These are phyloP conservation scores for Arachis stenosperma DNA, from an alignment of 306 rosid species.

Conservation along the genomic window DNA sequence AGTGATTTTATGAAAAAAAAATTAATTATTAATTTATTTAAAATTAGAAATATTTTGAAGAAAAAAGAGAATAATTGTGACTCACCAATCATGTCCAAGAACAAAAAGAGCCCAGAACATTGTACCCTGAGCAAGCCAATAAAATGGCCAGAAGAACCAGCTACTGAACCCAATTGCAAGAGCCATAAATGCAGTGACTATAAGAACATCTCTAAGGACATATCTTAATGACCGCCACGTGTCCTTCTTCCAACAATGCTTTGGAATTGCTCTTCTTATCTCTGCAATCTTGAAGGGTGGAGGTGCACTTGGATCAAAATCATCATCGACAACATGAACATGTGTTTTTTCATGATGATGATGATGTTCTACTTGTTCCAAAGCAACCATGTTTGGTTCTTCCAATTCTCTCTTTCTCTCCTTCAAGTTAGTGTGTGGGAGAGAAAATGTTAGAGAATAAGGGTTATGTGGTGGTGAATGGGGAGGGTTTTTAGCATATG, in stretches of 20 bases:
- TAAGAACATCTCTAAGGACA: slow-evolving; percentile 62
- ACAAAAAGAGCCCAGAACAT: slow-evolving; percentile 99
- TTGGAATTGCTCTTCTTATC: slow-evolving; percentile 87
- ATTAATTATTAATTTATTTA: too few relatives aligned
- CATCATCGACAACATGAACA: neutral
- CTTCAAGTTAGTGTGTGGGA: slow-evolving; percentile 1
- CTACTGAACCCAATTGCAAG: slow-evolving; percentile 50
- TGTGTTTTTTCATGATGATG: neutral
- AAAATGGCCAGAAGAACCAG: slow-evolving; percentile 73
- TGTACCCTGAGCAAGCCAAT: slow-evolving; percentile 89
- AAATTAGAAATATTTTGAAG: too few relatives aligned
- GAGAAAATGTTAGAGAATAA: neutral
- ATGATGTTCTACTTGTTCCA: too few relatives aligned
- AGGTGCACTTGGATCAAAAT: slow-evolving; percentile 85
- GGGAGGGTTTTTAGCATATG: slow-evolving; percentile 11
- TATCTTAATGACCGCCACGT: slow-evolving; percentile 78
- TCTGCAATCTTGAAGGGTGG: slow-evolving; percentile 86
- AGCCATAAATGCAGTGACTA: slow-evolving; percentile 49
- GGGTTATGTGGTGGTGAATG: neutral
- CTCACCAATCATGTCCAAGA: slow-evolving; percentile 92
- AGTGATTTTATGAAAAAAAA: neutral
- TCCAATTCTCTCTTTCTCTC: neutral
- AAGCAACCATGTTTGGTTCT: slow-evolving; percentile 34
- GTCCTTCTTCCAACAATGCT: slow-evolving; percentile 85
- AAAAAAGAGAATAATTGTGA: too few relatives aligned